A percentile compares a stretch with the other conserved stretches of the same genome.
phyloP scores from a whole-genome alignment of 1,284 basidiomycete genomes.

The Amylostereum areolatum region DNA sequence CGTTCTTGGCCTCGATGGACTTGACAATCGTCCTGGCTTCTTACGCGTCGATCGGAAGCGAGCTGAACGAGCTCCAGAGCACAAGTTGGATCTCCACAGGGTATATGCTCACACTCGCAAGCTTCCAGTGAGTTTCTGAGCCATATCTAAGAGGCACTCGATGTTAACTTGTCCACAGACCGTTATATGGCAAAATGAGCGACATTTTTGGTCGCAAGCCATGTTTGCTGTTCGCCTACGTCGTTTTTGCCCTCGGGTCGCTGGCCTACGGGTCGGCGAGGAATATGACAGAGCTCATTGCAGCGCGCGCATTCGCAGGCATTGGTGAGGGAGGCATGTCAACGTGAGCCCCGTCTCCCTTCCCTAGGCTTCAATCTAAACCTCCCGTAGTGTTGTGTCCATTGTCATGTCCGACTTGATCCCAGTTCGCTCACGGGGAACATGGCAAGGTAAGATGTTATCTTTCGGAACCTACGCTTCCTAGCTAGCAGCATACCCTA shows the following conservation, averaged over 20 bases:
- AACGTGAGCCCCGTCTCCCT: slow-evolving; percentile 35
- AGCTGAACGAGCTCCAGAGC: slow-evolving; percentile 55
- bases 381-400: slow-evolving; percentile 39
- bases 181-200: slow-evolving; percentile 58
- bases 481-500: slow-evolving; percentile 12
- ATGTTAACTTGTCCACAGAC: slow-evolving; percentile 26
- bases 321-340: slow-evolving; percentile 63
- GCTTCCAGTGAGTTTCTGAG: slow-evolving; percentile 45
- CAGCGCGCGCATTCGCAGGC: slow-evolving; percentile 50
- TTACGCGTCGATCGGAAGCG: slow-evolving; percentile 57
- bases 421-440: slow-evolving; percentile 51
- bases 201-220: slow-evolving; percentile 61
- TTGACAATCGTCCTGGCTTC: slow-evolving; percentile 54
- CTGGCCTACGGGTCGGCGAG: slow-evolving; percentile 47
- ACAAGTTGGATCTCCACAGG: slow-evolving; percentile 64
- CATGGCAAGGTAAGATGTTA: slow-evolving; percentile 47
- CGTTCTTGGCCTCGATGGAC: slow-evolving; percentile 55
- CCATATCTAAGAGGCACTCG: background rate
- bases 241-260: slow-evolving; percentile 48
- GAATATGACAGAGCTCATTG: slow-evolving; percentile 51
- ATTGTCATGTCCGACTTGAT: slow-evolving; percentile 61
- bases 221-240: slow-evolving; percentile 51
- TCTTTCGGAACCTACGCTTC: no score
- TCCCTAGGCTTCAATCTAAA: background rate
- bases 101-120: slow-evolving; percentile 55